These are phyloP conservation scores for Hawksworthiomyces lignivorus DNA, from an alignment of 2,329 filamentous ascomycete species.

Conservation along the genomic window DNA sequence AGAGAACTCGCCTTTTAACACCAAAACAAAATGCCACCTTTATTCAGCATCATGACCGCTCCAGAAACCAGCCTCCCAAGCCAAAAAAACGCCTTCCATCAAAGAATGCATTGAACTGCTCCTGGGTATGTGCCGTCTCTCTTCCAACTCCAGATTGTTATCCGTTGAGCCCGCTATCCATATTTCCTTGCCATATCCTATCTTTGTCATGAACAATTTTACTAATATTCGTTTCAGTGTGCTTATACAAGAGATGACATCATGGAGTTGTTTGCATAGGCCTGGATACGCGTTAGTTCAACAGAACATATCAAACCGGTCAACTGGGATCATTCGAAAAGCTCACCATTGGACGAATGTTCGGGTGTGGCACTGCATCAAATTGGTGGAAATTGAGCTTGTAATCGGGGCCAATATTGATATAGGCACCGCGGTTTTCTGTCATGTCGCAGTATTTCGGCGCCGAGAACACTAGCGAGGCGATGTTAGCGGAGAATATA, in stretches of 20 bases:
- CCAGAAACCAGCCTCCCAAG: no score
- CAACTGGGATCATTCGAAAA: background rate
- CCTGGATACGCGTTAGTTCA: slow-evolving; percentile 38
- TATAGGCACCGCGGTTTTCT: slow-evolving; percentile 96
- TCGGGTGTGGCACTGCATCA: slow-evolving; percentile 90
- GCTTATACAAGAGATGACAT: slow-evolving; percentile 71
- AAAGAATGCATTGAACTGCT: no score
- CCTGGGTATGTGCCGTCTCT: no score
- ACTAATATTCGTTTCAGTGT: no score
- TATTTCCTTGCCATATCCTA: no score
- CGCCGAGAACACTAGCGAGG: slow-evolving; percentile 73
- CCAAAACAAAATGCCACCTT: background rate
- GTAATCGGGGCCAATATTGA: slow-evolving; percentile 88
- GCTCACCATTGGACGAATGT: slow-evolving; percentile 83
- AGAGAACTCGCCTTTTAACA: background rate
- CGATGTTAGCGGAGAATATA: slow-evolving; percentile 3
- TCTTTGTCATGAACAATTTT: no score
- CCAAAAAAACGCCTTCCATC: no score
- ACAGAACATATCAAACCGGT: no score
- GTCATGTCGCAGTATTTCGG: slow-evolving; percentile 97
- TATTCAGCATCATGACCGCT: background rate
- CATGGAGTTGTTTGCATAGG: slow-evolving; percentile 78
- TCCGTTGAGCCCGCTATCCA: no score
- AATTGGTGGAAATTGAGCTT: slow-evolving; percentile 92
- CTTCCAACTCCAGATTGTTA: no score